Base-by-base conservation (phyloP, 2,329 filamentous ascomycete species). In the Sclerotinia glacialis region DNA sequence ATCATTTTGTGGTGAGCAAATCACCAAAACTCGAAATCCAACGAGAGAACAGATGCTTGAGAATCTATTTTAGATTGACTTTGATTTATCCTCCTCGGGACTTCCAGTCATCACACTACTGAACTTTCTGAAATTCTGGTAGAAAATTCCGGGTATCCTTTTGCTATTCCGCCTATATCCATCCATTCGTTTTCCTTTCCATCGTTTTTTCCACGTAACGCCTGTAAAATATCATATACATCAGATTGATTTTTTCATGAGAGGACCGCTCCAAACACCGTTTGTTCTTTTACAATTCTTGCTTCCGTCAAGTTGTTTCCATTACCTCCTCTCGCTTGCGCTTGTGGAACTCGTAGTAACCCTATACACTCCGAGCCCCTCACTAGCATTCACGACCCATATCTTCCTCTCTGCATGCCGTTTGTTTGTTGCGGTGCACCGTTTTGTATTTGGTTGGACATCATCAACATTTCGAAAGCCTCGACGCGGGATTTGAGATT, bases 401-500 rank as follows among this genome's bases (percentile, higher is more conserved):
- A 49, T 61, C 44, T 49, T 26, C 58, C 58, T 37, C 58, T 61
- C 21, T 61, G 58, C 58, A 61, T 61, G 5, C 58, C 58, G 5
- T 61, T 61, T n/a, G 44, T 49, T 49, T 61, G 58, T 21, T 49
- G 58, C 5, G 44, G 44, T 4, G n/a, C 58, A 5, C 58, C 44
- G 16, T 46, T 60, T 31, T 49, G 59, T 21, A 50, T 34, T n/a
- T 72, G 72, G 56, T 69, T 62, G 42, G 86, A 83, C 82, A 88
- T 91, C 75, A 96, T 91, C 26, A 96, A 83, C 76, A 95, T 93
- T 64, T 89, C 87, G 67, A 89, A 89, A 0, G 87, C 86, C n/a
- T 89, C 87, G 49, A 97, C 85, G 42, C 92, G 86, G 40, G 87
- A 85, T 77, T 93, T 93, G 79, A 97, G 85, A 4, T 84, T 84